These are phyloP conservation scores for Entomortierella beljakovae DNA, from an alignment of 192 early-diverging fungal genomes.

Conservation along the genomic window DNA sequence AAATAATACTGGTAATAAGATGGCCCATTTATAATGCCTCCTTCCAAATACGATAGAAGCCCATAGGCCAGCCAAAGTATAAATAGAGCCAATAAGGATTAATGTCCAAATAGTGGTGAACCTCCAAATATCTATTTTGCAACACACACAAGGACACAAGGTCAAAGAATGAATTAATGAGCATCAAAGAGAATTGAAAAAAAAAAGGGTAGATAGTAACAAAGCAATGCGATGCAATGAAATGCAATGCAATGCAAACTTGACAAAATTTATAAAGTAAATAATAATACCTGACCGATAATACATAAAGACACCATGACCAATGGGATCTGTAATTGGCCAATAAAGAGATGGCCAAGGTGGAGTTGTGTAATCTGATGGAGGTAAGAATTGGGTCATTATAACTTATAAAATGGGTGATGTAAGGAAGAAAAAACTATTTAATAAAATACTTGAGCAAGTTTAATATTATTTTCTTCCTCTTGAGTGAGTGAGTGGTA, in stretches of 20 bases:
- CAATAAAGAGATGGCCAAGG: constrained; percentile 67
- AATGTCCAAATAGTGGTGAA: constrained; percentile 73
- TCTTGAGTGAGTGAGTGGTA: background rate
- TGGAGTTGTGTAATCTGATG: constrained; percentile 54
- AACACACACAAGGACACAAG: background rate
- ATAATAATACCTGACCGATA: constrained; percentile 54
- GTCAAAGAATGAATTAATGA: background rate
- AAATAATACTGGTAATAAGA: constrained; percentile 47
- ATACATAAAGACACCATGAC: constrained; percentile 57
- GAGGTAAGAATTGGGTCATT: constrained; percentile 36
- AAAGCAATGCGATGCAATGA: too few relatives aligned
- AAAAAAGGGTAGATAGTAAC: background rate
- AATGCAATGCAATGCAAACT: background rate
- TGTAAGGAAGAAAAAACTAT: too few relatives aligned
- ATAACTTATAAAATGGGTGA: background rate
- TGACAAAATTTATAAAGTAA: background rate
- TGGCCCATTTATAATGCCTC: constrained; percentile 53
- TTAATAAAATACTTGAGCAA: background rate
- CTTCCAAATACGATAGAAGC: constrained; percentile 63
- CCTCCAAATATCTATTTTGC: constrained; percentile 64
- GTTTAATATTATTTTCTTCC: background rate
- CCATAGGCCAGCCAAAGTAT: constrained; percentile 70
- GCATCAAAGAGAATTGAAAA: background rate
- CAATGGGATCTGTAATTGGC: constrained; percentile 57
- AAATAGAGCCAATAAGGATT: constrained; percentile 67